Conservation (phyloP, 2,329 filamentous ascomycete genomes). For the Byssothecium circinans region DNA sequence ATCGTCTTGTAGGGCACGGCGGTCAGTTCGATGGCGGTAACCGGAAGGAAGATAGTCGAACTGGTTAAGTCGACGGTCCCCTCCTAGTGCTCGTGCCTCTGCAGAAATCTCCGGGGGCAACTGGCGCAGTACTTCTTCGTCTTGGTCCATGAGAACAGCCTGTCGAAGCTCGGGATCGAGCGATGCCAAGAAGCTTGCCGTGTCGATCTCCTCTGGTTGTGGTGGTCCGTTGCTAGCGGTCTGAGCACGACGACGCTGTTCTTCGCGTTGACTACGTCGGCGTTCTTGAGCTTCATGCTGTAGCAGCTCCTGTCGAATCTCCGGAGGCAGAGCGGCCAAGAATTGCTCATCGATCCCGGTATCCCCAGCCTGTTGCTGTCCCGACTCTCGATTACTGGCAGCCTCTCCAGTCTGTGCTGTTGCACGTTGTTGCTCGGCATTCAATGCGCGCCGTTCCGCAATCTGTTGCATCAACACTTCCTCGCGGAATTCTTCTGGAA, state of each 20-base stretch:
- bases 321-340: conserved; percentile 84
- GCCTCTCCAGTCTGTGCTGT: conserved; percentile 45
- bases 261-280: conserved; percentile 83
- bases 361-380: conserved; percentile 45
- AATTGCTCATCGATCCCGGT: conserved; percentile 91
- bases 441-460: conserved; percentile 49
- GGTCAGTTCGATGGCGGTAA: conserved; percentile 30
- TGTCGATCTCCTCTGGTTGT: conserved; percentile 81
- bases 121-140: conserved; percentile 80
- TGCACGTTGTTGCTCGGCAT: conserved; percentile 55
- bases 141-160: conserved; percentile 87
- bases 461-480: conserved; percentile 93
- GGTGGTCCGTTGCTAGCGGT: conserved; percentile 49
- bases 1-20: conserved; percentile 48
- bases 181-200: conserved; percentile 88
- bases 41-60: conserved; percentile 43
- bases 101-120: conserved; percentile 83
- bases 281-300: conserved; percentile 88
- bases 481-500: conserved; percentile 95
- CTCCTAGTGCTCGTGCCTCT: conserved; percentile 75
- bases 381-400: conserved; percentile 12
- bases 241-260: conserved; percentile 68
- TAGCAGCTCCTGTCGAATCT: conserved; percentile 86
- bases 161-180: conserved; percentile 82
- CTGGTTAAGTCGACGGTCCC: conserved; percentile 57